Percentiles rank a stretch among this genome's conserved stretches.
Evolutionary conservation across 139 green algal genomes (phyloP).

Genomic region (Picochlorum sp.): DNA sequence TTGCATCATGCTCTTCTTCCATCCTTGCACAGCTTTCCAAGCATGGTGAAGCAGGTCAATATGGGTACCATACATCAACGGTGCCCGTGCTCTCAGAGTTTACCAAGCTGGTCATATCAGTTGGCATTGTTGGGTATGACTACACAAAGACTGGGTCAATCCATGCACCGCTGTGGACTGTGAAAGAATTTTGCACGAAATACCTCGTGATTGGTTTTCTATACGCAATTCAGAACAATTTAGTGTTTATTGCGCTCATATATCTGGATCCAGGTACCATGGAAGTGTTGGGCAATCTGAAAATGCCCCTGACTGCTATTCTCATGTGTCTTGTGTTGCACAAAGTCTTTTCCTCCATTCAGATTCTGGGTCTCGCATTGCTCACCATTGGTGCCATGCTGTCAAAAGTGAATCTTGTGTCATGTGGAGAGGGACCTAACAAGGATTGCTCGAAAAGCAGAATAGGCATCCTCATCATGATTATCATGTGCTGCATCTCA

Average conservation of each 20-base stretch:
- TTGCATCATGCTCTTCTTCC: slow-evolving; percentile 5
- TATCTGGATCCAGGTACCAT: slow-evolving; percentile 4
- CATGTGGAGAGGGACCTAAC: not conserved
- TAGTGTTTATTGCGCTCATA: not conserved
- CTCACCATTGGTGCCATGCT: not conserved
- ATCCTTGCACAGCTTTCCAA: slow-evolving; percentile 1
- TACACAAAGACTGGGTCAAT: not conserved
- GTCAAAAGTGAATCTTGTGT: not conserved
- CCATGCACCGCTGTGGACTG: not conserved
- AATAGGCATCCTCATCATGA: not conserved
- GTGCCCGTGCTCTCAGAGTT: not conserved
- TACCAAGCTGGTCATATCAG: not conserved
- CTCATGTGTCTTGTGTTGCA: not conserved
- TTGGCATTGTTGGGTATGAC: not conserved
- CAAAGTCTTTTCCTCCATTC: not conserved
- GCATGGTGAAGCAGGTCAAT: not conserved
- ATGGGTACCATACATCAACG: not conserved
- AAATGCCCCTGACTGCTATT: not conserved
- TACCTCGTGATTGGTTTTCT: not conserved
- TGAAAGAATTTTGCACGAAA: not conserved
- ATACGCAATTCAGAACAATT: not conserved
- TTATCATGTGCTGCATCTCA: slow-evolving; percentile 4
- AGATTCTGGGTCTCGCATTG: not conserved
- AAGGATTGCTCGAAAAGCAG: not conserved
- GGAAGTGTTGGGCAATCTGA: not conserved